Evolutionary conservation across 2,329 filamentous ascomycete species (phyloP).

Genomic region (Stagonosporopsis tanaceti): DNA sequence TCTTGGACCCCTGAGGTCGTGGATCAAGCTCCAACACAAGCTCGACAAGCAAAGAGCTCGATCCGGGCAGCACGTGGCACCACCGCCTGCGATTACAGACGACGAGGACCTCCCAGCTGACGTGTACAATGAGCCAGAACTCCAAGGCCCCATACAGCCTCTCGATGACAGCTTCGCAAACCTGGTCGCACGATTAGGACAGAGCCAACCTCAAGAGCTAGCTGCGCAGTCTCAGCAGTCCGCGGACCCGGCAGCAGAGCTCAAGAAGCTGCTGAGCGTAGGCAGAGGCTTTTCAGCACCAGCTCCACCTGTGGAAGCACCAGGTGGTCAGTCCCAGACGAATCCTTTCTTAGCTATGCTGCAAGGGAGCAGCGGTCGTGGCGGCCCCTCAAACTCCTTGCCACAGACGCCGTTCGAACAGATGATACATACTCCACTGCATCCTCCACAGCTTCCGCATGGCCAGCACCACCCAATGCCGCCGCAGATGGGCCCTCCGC

Average conservation of each 20-base stretch:
- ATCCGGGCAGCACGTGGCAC: slow-evolving; percentile 27
- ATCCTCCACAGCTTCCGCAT: slow-evolving; percentile 65
- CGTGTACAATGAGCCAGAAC: slow-evolving; percentile 38
- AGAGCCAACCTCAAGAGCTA: slow-evolving; percentile 41
- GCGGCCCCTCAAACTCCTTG: slow-evolving; percentile 19
- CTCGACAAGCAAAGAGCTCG: slow-evolving; percentile 63
- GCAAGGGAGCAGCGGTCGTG: slow-evolving; percentile 34
- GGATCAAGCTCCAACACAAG: slow-evolving; percentile 86
- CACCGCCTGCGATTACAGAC: slow-evolving; percentile 38
- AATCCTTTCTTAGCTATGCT: slow-evolving; percentile 66
- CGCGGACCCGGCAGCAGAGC: slow-evolving; percentile 58
- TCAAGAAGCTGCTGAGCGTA: slow-evolving; percentile 61
- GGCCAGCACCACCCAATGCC: slow-evolving; percentile 64
- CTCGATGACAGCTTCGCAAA: slow-evolving; percentile 39
- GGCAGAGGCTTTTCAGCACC: slow-evolving; percentile 40
- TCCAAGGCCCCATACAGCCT: slow-evolving; percentile 17
- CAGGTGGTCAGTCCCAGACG: slow-evolving; percentile 23
- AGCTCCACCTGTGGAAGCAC: slow-evolving; percentile 46
- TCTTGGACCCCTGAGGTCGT: slow-evolving; percentile 82
- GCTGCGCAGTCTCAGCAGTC: slow-evolving; percentile 32
- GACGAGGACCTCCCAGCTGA: slow-evolving; percentile 41
- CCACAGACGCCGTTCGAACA: slow-evolving; percentile 64
- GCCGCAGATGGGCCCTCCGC: slow-evolving; percentile 59
- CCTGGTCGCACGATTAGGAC: slow-evolving; percentile 42
- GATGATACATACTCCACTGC: slow-evolving; percentile 57